phyloP scores from a whole-genome alignment of 2,329 filamentous ascomycete genomes.

The Thielaviopsis punctulata region DNA sequence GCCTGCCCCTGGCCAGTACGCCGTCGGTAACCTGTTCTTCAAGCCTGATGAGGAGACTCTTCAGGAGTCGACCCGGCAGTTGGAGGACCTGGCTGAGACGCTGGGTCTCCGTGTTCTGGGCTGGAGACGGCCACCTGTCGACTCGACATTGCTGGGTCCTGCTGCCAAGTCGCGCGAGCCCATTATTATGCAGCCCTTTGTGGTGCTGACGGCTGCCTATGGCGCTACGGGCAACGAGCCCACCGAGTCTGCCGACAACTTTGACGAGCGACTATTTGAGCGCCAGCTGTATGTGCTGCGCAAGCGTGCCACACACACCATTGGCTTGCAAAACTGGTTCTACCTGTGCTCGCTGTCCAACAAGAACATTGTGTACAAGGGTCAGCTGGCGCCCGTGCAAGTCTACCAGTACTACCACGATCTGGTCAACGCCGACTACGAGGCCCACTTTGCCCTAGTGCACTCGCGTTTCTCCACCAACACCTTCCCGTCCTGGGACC shows the following conservation, averaged over 20 bases:
- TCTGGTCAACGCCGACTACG: conserved; percentile 89
- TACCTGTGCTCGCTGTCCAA: conserved; percentile 93
- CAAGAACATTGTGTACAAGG: conserved; percentile 99
- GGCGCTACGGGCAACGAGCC: conserved; percentile 58
- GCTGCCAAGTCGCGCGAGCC: conserved; percentile 89
- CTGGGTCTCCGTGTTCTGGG: conserved; percentile 81
- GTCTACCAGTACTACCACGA: conserved; percentile 98
- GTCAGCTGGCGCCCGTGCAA: conserved; percentile 81
- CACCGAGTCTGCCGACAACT: conserved; percentile 58
- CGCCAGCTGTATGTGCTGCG: conserved; percentile 84
- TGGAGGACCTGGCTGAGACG: conserved; percentile 83
- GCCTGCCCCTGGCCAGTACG: conserved; percentile 81
- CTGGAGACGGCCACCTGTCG: conserved; percentile 89
- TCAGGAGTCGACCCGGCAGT: conserved; percentile 76
- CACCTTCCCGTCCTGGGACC: conserved; percentile 96
- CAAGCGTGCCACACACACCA: conserved; percentile 87
- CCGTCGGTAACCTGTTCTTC: conserved; percentile 95
- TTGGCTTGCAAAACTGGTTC: conserved; percentile 96
- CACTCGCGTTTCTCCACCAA: conserved; percentile 97
- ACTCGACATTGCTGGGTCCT: conserved; percentile 82
- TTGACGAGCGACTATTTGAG: conserved; percentile 77
- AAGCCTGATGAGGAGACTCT: conserved; percentile 86
- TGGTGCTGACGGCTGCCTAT: conserved; percentile 74
- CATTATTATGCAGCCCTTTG: conserved; percentile 86
- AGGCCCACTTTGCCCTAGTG: conserved; percentile 90